phyloP scores from a whole-genome alignment of 257 asterid species.

The Nyctanthes arbortristis region DNA sequence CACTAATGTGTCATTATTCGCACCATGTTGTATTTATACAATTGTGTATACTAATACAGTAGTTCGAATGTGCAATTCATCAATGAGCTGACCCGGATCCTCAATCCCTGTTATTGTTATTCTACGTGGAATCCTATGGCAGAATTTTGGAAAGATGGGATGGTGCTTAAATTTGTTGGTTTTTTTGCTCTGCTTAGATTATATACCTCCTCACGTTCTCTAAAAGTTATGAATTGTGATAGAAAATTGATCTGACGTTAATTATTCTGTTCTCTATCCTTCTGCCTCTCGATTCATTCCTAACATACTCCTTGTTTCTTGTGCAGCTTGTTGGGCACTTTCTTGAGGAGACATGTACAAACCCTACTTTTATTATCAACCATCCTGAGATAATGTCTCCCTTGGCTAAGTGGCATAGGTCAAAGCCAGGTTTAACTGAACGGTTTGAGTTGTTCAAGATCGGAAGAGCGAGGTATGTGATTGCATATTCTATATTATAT shows the following conservation, averaged over 20 bases:
- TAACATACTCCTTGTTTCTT: background rate
- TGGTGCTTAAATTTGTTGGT: background rate
- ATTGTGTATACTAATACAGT: background rate
- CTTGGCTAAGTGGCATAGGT: slow-evolving; percentile 92
- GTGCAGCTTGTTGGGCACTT: slow-evolving; percentile 88
- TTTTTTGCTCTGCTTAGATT: too few relatives aligned
- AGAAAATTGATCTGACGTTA: background rate
- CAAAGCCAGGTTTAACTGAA: slow-evolving; percentile 82
- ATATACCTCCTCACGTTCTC: too few relatives aligned
- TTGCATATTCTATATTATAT: background rate
- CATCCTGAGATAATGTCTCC: slow-evolving; percentile 98
- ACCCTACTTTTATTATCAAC: slow-evolving; percentile 81
- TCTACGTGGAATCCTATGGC: too few relatives aligned
- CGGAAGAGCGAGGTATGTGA: slow-evolving; percentile 75
- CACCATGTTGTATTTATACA: background rate
- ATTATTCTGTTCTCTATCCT: background rate
- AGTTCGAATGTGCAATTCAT: background rate
- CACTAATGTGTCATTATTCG: background rate
- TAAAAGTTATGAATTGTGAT: too few relatives aligned
- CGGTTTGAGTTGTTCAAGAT: slow-evolving; percentile 83
- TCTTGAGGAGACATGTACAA: slow-evolving; percentile 76
- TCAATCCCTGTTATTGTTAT: too few relatives aligned
- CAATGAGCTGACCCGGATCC: background rate
- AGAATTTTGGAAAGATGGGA: background rate
- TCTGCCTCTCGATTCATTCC: too few relatives aligned